Conservation (phyloP, 768 basidiomycete genomes). For the Floccularia luteovirens region DNA sequence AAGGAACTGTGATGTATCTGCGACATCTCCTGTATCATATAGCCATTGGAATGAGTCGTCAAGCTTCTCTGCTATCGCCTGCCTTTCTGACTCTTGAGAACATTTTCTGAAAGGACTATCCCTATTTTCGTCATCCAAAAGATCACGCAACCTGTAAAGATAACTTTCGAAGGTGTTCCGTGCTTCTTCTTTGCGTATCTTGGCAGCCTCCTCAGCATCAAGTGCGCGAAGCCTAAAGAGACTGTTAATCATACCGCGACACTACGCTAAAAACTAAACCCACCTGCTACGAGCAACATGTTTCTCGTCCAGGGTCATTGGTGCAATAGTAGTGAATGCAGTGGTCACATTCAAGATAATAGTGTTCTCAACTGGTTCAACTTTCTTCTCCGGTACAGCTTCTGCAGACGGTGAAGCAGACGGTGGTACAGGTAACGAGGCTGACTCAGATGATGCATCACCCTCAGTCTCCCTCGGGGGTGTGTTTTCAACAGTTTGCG, state of each 20-base stretch:
- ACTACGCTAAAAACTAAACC: slow-evolving; percentile 10
- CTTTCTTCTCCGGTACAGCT: slow-evolving; percentile 26
- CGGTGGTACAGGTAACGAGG: slow-evolving; percentile 13
- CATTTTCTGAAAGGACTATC: slow-evolving; percentile 81
- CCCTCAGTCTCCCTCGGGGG: slow-evolving; percentile 35
- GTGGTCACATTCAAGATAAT: slow-evolving; percentile 60
- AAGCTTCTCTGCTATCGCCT: slow-evolving; percentile 55
- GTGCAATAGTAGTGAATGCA: slow-evolving; percentile 59
- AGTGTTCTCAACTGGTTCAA: slow-evolving; percentile 45
- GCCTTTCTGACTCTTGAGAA: slow-evolving; percentile 67
- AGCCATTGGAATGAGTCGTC: slow-evolving; percentile 81
- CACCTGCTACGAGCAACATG: slow-evolving; percentile 65
- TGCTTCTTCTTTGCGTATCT: slow-evolving; percentile 79
- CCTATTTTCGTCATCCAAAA: slow-evolving; percentile 58
- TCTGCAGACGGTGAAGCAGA: slow-evolving; percentile 31
- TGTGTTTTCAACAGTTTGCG: slow-evolving; percentile 31
- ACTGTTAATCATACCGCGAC: not conserved
- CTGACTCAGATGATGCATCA: slow-evolving; percentile 21
- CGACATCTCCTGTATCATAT: slow-evolving; percentile 74
- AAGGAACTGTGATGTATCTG: slow-evolving; percentile 67
- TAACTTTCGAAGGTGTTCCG: slow-evolving; percentile 89
- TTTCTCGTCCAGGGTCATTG: slow-evolving; percentile 77
- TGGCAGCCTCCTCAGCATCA: slow-evolving; percentile 70
- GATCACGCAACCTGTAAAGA: slow-evolving; percentile 83
- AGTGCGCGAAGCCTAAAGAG: slow-evolving; percentile 63